A percentile compares a stretch with the other conserved stretches of the same genome.
These are phyloP conservation scores for Xylariaceae sp. DNA, from an alignment of 2,329 filamentous ascomycete genomes.

Conservation along the genomic window DNA sequence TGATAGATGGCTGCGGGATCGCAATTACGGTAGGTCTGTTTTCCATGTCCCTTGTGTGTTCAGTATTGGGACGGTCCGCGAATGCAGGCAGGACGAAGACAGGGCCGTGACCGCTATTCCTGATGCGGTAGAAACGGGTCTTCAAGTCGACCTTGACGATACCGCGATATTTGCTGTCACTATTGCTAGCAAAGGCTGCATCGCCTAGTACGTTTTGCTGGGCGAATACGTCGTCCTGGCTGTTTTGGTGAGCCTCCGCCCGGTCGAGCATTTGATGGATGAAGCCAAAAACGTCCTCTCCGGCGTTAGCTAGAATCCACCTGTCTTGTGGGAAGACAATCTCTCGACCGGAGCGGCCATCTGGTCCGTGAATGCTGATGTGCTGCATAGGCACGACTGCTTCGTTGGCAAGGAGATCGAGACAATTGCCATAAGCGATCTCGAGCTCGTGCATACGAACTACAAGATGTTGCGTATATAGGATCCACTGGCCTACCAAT, in stretches of 20 bases:
- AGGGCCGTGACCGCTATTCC: constrained; percentile 40
- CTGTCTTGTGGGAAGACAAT: constrained; percentile 53
- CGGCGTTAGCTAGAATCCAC: constrained; percentile 52
- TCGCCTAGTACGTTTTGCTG: constrained; percentile 40
- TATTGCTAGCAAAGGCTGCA: constrained; percentile 29
- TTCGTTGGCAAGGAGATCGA: constrained; percentile 48
- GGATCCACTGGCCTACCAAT: constrained; percentile 55
- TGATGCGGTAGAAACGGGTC: constrained; percentile 52
- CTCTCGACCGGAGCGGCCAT: constrained; percentile 48
- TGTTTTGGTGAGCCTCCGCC: constrained; percentile 39
- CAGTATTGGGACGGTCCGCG: constrained; percentile 41
- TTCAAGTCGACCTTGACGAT: constrained; percentile 46
- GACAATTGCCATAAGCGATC: constrained; percentile 45
- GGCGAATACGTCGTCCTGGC: constrained; percentile 32
- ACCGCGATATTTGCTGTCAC: constrained; percentile 36
- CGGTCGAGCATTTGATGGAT: constrained; percentile 47
- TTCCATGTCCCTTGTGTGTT: constrained; percentile 44
- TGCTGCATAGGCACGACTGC: constrained; percentile 49
- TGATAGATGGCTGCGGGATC: constrained; percentile 21
- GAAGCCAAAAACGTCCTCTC: constrained; percentile 45
- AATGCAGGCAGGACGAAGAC: constrained; percentile 53
- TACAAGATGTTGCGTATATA: constrained; percentile 50
- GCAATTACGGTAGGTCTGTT: constrained; percentile 36
- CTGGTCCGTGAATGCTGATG: constrained; percentile 49
- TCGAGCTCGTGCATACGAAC: constrained; percentile 56